phyloP scores from a whole-genome alignment of 768 basidiomycete genomes.

The Xanthoconium stramineum region DNA sequence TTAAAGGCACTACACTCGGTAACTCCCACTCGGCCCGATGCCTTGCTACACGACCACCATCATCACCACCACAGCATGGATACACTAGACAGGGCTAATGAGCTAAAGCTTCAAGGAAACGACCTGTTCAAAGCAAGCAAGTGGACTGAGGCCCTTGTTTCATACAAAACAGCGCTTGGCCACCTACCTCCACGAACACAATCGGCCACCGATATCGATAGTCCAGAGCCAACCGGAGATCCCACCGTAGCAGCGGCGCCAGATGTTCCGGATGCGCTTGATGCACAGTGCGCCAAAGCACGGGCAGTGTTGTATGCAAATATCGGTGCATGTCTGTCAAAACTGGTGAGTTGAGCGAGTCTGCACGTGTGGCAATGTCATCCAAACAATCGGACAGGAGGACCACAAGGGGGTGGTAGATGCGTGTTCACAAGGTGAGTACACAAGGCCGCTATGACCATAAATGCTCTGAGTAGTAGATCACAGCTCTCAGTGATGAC shows the following conservation, averaged over 20 bases:
- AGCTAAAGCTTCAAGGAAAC: conserved; percentile 75
- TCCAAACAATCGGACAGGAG: conserved; percentile 41
- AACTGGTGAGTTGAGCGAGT: conserved; percentile 51
- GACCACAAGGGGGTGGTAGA: conserved; percentile 78
- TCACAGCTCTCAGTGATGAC: conserved; percentile 81
- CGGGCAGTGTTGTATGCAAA: conserved; percentile 83
- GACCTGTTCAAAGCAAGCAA: conserved; percentile 58
- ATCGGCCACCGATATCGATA: conserved; percentile 19
- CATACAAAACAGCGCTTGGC: conserved; percentile 69
- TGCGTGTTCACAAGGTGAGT: conserved; percentile 72
- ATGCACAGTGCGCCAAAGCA: conserved; percentile 49
- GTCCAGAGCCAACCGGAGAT: conserved; percentile 14
- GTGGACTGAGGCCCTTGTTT: conserved; percentile 68
- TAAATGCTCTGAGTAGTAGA: conserved; percentile 3
- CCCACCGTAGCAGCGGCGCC: conserved; percentile 1
- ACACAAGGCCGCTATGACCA: not conserved
- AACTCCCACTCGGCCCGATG: not conserved
- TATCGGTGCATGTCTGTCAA: conserved; percentile 80
- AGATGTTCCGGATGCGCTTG: conserved; percentile 32
- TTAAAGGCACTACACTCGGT: no score
- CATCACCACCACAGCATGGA: conserved; percentile 32
- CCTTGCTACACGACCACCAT: not conserved
- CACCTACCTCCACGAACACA: conserved; percentile 52
- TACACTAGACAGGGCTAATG: conserved; percentile 48
- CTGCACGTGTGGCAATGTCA: not conserved